Base-by-base conservation (phyloP, 495 filamentous ascomycete genomes). In the Aspergillus biplanus region DNA sequence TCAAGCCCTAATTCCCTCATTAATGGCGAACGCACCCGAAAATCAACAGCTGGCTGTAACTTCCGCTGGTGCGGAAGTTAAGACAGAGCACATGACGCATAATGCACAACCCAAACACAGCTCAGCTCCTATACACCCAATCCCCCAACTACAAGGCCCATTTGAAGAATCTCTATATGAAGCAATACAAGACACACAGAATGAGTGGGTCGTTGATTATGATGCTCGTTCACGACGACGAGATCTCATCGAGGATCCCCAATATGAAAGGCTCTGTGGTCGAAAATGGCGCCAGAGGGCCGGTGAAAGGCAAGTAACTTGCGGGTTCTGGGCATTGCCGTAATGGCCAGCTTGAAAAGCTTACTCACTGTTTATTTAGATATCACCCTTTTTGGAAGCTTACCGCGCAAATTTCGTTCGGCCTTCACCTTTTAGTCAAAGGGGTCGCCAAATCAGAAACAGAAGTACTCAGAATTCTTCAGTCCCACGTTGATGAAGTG, bases 131-230 rank as follows among this genome's bases (percentile, higher is more conserved):
- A 71, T 80, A 16, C 92, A 96, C 75, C 95, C 95, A 3, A 90
- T 99, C 59, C 75, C 87, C 15, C 85, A 86, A 55, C 90, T 99
- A 83, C 95, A 97, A 70, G 90, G 86, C 53, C 91, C 95, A 52
- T 97, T 98, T 70, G 90, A 94, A 70, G 95, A 99, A 75, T 97
- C 93, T 3, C 89, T 99, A 57, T 65, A 85, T 32, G 93, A 97
- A 68, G 87, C 89, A 21, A 65, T 71, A 18, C 84, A 86, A 9
- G 73, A 77, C 11, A 70, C 78, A 27, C 76, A 75, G 15, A 77
- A 71, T 32, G 72, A 78, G 56, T 83, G 83, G 61, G 79, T 84
- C 46, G 75, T 87, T 6, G 79, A 82, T 32, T 81, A 82, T 46
- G 90, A 90, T 71, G 85, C 89, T 13, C 87, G 87, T 61, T 79